A percentile compares a stretch with the other conserved stretches of the same genome.
Evolutionary conservation across 371 early-diverging fungal species (phyloP).

Genomic region (Dinochytrium kinnereticum): DNA sequence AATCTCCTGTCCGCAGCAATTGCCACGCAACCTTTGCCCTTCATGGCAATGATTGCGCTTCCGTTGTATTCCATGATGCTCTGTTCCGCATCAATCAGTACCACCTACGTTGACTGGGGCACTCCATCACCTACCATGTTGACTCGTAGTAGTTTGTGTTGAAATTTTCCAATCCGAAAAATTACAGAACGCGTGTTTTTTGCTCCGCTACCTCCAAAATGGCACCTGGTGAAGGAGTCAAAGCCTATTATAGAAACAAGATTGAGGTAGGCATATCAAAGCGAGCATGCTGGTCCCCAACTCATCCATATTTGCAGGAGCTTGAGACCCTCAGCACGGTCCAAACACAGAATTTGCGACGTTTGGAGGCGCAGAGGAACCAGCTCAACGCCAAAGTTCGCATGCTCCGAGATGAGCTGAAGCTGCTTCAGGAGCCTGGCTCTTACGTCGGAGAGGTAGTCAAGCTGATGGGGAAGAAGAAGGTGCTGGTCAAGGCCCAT

Average conservation of each 20-base stretch:
- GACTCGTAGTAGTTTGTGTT: not conserved
- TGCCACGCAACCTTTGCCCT: constrained; percentile 97
- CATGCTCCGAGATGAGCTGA: constrained; percentile 96
- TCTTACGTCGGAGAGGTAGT: constrained; percentile 99
- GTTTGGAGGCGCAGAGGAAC: constrained; percentile 98
- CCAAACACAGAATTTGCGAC: constrained; percentile 94
- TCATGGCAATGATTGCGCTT: constrained; percentile 97
- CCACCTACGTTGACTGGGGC: not conserved
- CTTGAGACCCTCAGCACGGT: constrained; percentile 85
- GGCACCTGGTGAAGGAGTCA: constrained; percentile 27
- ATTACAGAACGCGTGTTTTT: not conserved
- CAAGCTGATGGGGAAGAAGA: constrained; percentile 99
- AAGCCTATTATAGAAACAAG: constrained; percentile 57
- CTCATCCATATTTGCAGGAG: constrained; percentile 55
- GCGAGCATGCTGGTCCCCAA: not conserved
- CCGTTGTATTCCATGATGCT: constrained; percentile 81
- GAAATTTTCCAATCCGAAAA: constrained; percentile 10
- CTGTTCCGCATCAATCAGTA: no score
- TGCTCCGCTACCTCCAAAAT: not conserved
- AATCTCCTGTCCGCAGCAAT: constrained; percentile 91
- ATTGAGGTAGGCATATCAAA: constrained; percentile 49
- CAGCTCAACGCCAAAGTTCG: constrained; percentile 98
- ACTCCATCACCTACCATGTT: not conserved
- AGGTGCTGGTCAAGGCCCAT: constrained; percentile 98
- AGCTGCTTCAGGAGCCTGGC: constrained; percentile 96